Evolutionary conservation across 768 basidiomycete genomes (phyloP).

Genomic region (Termitomyces sp.): DNA sequence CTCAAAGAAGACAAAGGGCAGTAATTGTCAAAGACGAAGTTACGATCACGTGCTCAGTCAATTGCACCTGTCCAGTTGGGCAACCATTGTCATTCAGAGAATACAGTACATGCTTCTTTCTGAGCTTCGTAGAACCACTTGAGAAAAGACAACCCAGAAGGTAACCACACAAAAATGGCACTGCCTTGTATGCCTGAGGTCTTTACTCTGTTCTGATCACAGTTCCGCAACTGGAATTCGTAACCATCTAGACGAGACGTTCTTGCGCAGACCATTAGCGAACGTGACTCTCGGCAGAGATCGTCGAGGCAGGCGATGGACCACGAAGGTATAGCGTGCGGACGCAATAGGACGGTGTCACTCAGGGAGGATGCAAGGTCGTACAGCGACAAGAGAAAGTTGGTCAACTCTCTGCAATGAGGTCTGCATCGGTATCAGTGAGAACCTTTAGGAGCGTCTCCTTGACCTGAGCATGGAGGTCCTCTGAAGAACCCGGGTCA

Average conservation of each 20-base stretch:
- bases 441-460: slow-evolving; percentile 55
- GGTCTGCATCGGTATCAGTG: slow-evolving; percentile 39
- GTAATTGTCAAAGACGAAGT: background rate
- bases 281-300: background rate
- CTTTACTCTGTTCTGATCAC: background rate
- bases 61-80: background rate
- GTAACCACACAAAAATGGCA: background rate
- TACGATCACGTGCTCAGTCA: background rate
- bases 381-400: slow-evolving; percentile 21
- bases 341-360: background rate
- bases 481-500: slow-evolving; percentile 33
- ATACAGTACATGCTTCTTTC: background rate
- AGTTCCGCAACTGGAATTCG: background rate
- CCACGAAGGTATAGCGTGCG: background rate
- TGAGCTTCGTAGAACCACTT: background rate
- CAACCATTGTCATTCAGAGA: background rate
- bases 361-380: background rate
- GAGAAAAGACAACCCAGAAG: background rate
- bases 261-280: background rate
- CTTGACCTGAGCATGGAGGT: slow-evolving; percentile 55
- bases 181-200: background rate
- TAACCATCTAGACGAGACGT: background rate
- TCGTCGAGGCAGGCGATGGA: too few relatives aligned
- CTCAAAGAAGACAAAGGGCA: background rate
- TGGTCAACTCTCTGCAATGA: slow-evolving; percentile 8